A percentile compares a stretch with the other conserved stretches of the same genome.
phyloP scores from a whole-genome alignment of 306 rosid genomes.

The peach (Prunus persica) region DNA sequence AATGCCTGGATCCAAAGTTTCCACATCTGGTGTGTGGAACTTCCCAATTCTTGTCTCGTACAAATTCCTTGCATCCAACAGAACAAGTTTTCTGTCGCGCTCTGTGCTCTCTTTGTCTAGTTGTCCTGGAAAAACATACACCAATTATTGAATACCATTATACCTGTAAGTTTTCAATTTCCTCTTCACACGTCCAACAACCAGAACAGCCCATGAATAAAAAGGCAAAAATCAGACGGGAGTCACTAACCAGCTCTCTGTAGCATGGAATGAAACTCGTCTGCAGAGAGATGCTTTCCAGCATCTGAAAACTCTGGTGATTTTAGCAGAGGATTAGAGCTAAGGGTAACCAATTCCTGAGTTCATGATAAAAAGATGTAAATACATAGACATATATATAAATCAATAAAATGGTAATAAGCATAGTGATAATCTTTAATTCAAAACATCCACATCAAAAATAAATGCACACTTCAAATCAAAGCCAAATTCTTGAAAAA shows the following conservation, averaged over 20 bases:
- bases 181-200: too few species aligned
- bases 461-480: background rate
- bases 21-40: constrained; percentile 63
- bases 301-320: constrained; percentile 73
- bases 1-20: constrained; percentile 73
- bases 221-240: background rate
- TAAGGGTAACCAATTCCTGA: constrained; percentile 81
- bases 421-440: background rate
- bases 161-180: background rate
- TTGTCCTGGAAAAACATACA: constrained; percentile 23
- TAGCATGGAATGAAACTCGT: constrained; percentile 76
- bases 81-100: constrained; percentile 39
- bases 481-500: background rate
- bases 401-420: background rate
- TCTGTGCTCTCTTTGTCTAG: constrained; percentile 36
- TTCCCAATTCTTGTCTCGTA: constrained; percentile 96
- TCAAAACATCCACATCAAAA: background rate
- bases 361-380: background rate
- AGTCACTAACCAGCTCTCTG: constrained; percentile 53
- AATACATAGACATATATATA: background rate
- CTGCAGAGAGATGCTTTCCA: constrained; percentile 80
- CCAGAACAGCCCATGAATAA: too few species aligned
- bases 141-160: constrained; percentile 11
- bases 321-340: constrained; percentile 60
- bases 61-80: constrained; percentile 86